phyloP scores from a whole-genome alignment of 2,329 filamentous ascomycete species.

The Talaromyces pinophilus region DNA sequence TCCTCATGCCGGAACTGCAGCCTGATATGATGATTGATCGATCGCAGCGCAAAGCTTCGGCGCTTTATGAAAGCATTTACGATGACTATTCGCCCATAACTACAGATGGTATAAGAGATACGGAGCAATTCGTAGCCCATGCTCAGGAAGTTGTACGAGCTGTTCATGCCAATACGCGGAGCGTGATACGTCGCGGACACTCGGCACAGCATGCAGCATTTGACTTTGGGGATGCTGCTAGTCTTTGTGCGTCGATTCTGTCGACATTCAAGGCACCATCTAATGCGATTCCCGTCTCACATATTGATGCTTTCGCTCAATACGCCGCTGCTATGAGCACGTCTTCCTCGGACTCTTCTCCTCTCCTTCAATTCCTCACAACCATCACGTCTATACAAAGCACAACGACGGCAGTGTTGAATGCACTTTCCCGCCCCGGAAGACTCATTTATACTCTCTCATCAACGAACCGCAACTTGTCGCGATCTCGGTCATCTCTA shows the following conservation, averaged over 20 bases:
- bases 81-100: slow-evolving; percentile 84
- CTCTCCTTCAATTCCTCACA: slow-evolving; percentile 71
- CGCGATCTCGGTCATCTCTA: slow-evolving; percentile 76
- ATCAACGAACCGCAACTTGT: slow-evolving; percentile 71
- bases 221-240: slow-evolving; percentile 47
- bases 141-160: slow-evolving; percentile 85
- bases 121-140: slow-evolving; percentile 89
- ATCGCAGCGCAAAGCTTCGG: slow-evolving; percentile 81
- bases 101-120: slow-evolving; percentile 72
- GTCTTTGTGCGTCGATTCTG: slow-evolving; percentile 48
- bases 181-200: slow-evolving; percentile 77
- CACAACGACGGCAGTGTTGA: slow-evolving; percentile 78
- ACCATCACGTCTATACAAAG: slow-evolving; percentile 77
- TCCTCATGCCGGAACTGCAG: slow-evolving; percentile 91
- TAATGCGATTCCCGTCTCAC: slow-evolving; percentile 66
- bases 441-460: slow-evolving; percentile 75
- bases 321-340: slow-evolving; percentile 67
- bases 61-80: slow-evolving; percentile 76
- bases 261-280: slow-evolving; percentile 52
- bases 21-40: slow-evolving; percentile 86
- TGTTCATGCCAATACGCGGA: slow-evolving; percentile 80
- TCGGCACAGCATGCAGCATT: slow-evolving; percentile 65
- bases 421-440: slow-evolving; percentile 75
- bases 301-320: slow-evolving; percentile 70
- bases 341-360: slow-evolving; percentile 67